phyloP scores from a whole-genome alignment of 2,329 filamentous ascomycete genomes.

The Colletotrichum higginsianum region DNA sequence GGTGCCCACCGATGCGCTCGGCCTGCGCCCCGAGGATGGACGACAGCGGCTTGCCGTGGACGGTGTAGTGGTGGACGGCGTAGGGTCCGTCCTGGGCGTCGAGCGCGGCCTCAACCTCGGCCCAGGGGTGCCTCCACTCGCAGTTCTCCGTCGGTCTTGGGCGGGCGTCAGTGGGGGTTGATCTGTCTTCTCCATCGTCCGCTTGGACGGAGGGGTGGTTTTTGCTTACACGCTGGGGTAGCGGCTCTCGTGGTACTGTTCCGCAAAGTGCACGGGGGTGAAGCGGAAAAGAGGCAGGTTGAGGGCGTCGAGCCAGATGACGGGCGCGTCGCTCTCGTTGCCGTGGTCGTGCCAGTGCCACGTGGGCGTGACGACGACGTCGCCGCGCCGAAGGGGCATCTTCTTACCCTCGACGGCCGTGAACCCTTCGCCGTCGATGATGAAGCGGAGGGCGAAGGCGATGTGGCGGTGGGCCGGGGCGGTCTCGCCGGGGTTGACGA shows the following conservation, averaged over 20 bases:
- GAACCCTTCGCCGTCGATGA: constrained; percentile 71
- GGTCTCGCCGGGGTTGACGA: constrained; percentile 70
- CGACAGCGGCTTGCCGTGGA: constrained; percentile 53
- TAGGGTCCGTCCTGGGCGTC: constrained; percentile 51
- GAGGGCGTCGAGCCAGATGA: constrained; percentile 72
- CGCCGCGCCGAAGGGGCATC: constrained; percentile 66
- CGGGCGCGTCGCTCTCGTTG: constrained; percentile 67
- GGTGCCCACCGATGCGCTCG: constrained; percentile 59
- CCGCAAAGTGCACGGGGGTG: constrained; percentile 68
- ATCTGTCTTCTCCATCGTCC: too few relatives aligned
- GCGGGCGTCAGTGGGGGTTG: constrained; percentile 17
- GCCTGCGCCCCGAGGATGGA: constrained; percentile 64
- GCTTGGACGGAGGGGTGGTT: too few relatives aligned
- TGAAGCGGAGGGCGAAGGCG: constrained; percentile 70
- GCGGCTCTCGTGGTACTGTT: constrained; percentile 62
- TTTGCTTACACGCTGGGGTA: constrained; percentile 65
- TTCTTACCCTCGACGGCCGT: constrained; percentile 70
- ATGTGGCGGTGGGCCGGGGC: constrained; percentile 70
- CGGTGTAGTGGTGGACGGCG: constrained; percentile 55
- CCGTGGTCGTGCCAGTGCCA: constrained; percentile 75
- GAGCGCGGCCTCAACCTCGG: constrained; percentile 55
- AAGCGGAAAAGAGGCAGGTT: constrained; percentile 67
- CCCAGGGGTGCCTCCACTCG: constrained; percentile 62
- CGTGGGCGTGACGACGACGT: constrained; percentile 70
- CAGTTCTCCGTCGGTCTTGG: constrained; percentile 51